These are phyloP conservation scores for Pezicula rhizophila DNA, from an alignment of 2,329 filamentous ascomycete species.

Conservation along the genomic window DNA sequence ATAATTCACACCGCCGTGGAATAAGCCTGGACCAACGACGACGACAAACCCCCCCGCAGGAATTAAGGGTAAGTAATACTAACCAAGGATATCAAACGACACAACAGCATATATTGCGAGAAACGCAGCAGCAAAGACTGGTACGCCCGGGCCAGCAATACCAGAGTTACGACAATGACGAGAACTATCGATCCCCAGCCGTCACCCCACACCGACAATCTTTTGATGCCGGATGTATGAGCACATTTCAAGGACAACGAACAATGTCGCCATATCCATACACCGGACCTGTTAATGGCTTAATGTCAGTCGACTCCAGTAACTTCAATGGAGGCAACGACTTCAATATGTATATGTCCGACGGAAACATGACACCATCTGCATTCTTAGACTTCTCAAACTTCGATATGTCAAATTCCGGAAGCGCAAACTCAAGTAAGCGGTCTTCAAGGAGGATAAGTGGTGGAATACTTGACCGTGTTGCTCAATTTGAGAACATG, in stretches of 20 bases:
- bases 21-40: constrained; percentile 74
- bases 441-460: constrained; percentile 44
- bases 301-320: constrained; percentile 29
- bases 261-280: constrained; percentile 19
- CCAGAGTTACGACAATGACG: constrained; percentile 31
- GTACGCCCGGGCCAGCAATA: constrained; percentile 63
- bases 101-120: constrained; percentile 77
- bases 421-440: constrained; percentile 19
- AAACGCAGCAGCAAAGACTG: constrained; percentile 83
- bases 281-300: constrained; percentile 39
- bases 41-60: constrained; percentile 42
- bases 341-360: constrained; percentile 23
- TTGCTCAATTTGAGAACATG: constrained; percentile 53
- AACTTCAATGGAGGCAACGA: constrained; percentile 22
- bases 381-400: constrained; percentile 26
- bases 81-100: constrained; percentile 46
- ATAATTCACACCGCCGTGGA: constrained; percentile 67
- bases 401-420: constrained; percentile 18
- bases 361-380: constrained; percentile 21
- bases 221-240: constrained; percentile 41
- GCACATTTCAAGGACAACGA: constrained; percentile 22
- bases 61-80: constrained; percentile 44
- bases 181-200: constrained; percentile 51
- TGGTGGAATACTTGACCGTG: constrained; percentile 54
- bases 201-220: constrained; percentile 47